Evolutionary conservation across 345 rosid genomes (phyloP), one percentile per base, ranked within the genome.

Genomic region (Limnanthes douglasii): DNA sequence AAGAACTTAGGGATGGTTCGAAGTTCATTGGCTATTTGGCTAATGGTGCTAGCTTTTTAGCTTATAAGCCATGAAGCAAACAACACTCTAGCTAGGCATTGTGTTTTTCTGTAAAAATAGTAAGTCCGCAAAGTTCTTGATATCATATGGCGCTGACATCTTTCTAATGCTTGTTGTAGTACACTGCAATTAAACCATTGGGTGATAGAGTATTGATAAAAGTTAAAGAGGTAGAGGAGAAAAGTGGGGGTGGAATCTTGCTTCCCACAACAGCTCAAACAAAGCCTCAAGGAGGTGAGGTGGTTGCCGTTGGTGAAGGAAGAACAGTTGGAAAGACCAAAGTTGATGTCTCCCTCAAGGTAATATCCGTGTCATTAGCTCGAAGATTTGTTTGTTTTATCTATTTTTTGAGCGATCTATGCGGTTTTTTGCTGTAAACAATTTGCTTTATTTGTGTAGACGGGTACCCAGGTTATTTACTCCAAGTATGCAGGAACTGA

Each of bases 401-500:
- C n/a, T n/a, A n/a, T n/a, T n/a, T n/a, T n/a, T n/a, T n/a, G n/a
- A n/a, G n/a, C n/a, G n/a, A n/a, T n/a, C n/a, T n/a, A n/a, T n/a
- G n/a, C n/a, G n/a, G n/a, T n/a, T n/a, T 17, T 3, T 32, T 21
- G 5, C 32, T 20, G n/a, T 44, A 4, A 1, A 13, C 27, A 21
- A 4, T 2, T 14, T 34, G 46, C 29, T 46, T 34, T 37, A 13
- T 15, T 53, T 48, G 25, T 60, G 19, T 46, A 90, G 99, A 48
- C 93, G 38, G 96, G 96, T 17, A 16, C 73, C 36, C 75, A 71
- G 43, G 80, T 92, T 10, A 50, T 92, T 1, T 85, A 77, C 49
- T 81, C 99, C 43, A 92, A 78, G 61, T 85, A 73, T 40, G 90
- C 99, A 0, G 99, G 99, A 20, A 92, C 93, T 9, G 94, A 80